phyloP scores from a whole-genome alignment of 2,329 filamentous ascomycete genomes.

The Trichophyton equinum region DNA sequence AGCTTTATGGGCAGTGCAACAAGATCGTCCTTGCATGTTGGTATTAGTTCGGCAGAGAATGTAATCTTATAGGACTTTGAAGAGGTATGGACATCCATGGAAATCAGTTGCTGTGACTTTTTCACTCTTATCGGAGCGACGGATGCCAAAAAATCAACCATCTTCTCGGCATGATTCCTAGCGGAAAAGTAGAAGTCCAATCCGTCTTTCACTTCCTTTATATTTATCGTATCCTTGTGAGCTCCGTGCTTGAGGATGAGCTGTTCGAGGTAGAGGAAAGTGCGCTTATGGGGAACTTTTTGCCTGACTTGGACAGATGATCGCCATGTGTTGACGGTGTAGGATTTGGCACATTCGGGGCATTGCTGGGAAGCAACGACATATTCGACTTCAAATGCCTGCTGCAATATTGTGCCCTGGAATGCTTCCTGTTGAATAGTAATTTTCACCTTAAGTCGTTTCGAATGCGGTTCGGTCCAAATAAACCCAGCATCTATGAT shows the following conservation, averaged over 20 bases:
- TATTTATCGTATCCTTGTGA: slow-evolving; percentile 89
- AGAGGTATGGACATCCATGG: slow-evolving; percentile 80
- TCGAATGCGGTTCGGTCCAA: slow-evolving; percentile 96
- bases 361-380: slow-evolving; percentile 87
- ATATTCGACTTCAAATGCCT: slow-evolving; percentile 90
- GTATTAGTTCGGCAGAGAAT: slow-evolving; percentile 77
- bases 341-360: slow-evolving; percentile 87
- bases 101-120: slow-evolving; percentile 86
- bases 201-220: slow-evolving; percentile 91
- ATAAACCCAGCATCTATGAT: slow-evolving; percentile 95
- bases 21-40: slow-evolving; percentile 93
- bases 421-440: slow-evolving; percentile 68
- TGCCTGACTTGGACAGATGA: slow-evolving; percentile 90
- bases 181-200: slow-evolving; percentile 91
- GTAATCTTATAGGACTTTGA: slow-evolving; percentile 91
- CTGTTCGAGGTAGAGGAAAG: slow-evolving; percentile 75
- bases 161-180: slow-evolving; percentile 81
- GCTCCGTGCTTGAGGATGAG: slow-evolving; percentile 89
- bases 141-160: slow-evolving; percentile 78
- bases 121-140: slow-evolving; percentile 67
- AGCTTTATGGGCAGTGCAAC: slow-evolving; percentile 85
- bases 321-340: slow-evolving; percentile 91
- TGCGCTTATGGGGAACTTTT: slow-evolving; percentile 91
- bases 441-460: slow-evolving; percentile 85
- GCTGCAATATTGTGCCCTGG: slow-evolving; percentile 63